Percentiles rank a stretch among this genome's conserved stretches.
Conservation (phyloP, 768 basidiomycete genomes). For the Rhodosporidiobolus sp. region DNA sequence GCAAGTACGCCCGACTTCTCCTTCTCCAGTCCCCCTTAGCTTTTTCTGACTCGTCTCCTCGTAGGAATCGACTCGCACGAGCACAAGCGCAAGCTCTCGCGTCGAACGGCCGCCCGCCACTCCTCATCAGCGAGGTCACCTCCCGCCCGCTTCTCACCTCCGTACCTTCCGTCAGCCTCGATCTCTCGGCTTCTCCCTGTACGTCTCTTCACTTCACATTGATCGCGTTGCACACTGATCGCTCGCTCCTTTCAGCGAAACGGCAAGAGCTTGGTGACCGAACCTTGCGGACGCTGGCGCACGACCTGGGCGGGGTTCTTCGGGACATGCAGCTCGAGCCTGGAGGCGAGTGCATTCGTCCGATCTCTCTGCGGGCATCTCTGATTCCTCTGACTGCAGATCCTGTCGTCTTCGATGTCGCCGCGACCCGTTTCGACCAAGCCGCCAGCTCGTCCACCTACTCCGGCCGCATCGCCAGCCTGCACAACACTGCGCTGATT, state of each 20-base stretch:
- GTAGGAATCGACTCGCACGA: too few relatives aligned
- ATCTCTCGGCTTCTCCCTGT: background rate
- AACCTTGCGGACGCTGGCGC: background rate
- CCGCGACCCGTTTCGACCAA: slow-evolving; percentile 18
- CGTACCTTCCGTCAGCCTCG: background rate
- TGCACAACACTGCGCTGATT: slow-evolving; percentile 14
- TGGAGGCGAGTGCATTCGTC: background rate
- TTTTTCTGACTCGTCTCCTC: background rate
- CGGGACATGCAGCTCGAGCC: background rate
- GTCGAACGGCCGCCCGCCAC: background rate
- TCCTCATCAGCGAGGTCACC: background rate
- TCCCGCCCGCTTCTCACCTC: background rate
- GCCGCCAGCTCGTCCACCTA: slow-evolving; percentile 18
- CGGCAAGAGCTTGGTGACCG: background rate
- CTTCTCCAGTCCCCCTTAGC: background rate
- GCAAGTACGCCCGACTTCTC: background rate
- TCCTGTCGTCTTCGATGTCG: slow-evolving; percentile 17
- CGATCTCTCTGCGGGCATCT: too few relatives aligned
- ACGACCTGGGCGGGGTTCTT: background rate
- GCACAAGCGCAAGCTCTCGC: too few relatives aligned
- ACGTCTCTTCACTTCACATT: background rate
- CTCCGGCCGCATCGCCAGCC: slow-evolving; percentile 11
- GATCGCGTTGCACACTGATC: background rate
- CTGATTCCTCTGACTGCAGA: slow-evolving; percentile 13
- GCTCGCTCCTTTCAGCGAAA: too few relatives aligned